phyloP scores from a whole-genome alignment of 345 rosid genomes.

The Pistacia atlantica region DNA sequence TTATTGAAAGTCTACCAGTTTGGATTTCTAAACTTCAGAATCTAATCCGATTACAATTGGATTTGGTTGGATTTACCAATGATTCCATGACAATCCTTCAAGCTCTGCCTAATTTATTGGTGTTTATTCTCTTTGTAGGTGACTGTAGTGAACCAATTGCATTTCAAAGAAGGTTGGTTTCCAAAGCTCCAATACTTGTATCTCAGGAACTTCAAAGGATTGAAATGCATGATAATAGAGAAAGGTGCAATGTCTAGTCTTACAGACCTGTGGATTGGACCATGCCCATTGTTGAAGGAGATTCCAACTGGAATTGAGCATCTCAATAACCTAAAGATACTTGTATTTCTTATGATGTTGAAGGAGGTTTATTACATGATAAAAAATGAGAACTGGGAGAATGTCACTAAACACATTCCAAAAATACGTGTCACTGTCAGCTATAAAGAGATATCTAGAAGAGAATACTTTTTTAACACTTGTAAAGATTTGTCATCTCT shows the following conservation, averaged over 20 bases:
- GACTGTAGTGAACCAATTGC: background rate
- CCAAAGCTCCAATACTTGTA: background rate
- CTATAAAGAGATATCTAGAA: no score
- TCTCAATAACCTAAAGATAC: no score
- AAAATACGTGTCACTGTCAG: no score
- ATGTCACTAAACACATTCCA: no score
- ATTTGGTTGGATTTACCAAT: background rate
- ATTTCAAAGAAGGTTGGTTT: conserved; percentile 1
- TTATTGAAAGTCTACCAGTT: background rate
- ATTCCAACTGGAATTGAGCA: background rate
- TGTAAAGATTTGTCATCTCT: no score
- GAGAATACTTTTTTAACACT: no score
- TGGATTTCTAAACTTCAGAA: conserved; percentile 1
- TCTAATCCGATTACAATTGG: background rate
- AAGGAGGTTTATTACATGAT: no score
- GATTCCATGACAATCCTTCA: background rate
- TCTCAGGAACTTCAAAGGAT: no score
- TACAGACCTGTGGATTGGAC: background rate
- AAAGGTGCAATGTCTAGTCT: background rate
- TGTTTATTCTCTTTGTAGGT: background rate
- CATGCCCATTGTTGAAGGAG: conserved; percentile 5
- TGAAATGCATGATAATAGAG: background rate
- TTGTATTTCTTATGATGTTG: no score
- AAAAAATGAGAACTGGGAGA: no score
- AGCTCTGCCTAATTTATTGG: background rate